Percentiles rank a stretch among this genome's conserved stretches.
These are phyloP conservation scores for Ogataea methylovora DNA, from an alignment of 805 yeast genomes.

Conservation along the genomic window DNA sequence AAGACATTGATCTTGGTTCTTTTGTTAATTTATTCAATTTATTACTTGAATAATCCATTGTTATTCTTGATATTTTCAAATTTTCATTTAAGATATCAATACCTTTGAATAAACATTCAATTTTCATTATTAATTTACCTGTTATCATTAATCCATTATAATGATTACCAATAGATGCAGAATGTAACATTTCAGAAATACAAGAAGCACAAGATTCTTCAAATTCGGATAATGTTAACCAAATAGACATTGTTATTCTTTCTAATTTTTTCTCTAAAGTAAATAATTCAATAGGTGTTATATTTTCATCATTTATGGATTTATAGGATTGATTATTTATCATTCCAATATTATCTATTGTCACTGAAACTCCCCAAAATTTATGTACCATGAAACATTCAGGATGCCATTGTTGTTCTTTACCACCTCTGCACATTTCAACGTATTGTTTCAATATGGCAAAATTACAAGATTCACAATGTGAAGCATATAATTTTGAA, in stretches of 20 bases:
- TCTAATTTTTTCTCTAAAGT: conserved; percentile 61
- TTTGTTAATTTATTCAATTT: conserved; percentile 32
- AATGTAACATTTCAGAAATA: conserved; percentile 85
- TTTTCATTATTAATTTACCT: conserved; percentile 61
- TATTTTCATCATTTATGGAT: conserved; percentile 21
- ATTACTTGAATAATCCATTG: conserved; percentile 1
- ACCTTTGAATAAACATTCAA: conserved; percentile 72
- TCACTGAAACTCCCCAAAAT: conserved; percentile 86
- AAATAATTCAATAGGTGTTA: conserved; percentile 41
- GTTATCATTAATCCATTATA: conserved; percentile 61
- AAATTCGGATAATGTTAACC: conserved; percentile 81
- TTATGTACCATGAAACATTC: conserved; percentile 97
- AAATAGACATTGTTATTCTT: conserved; percentile 49
- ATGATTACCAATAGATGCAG: conserved; percentile 69
- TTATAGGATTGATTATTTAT: conserved; percentile 12
- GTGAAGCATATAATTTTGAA: conserved; percentile 75
- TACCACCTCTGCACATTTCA: conserved; percentile 84
- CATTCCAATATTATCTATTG: conserved; percentile 51
- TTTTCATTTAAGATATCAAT: conserved; percentile 41
- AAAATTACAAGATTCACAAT: conserved; percentile 89
- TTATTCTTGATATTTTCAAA: conserved; percentile 10
- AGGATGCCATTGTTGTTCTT: conserved; percentile 97
- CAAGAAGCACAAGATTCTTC: conserved; percentile 88
- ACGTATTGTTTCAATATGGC: conserved; percentile 93
- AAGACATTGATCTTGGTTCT: conserved; percentile 82